phyloP scores from a whole-genome alignment of 352 stramenopile species.

The Peronospora farinosa region DNA sequence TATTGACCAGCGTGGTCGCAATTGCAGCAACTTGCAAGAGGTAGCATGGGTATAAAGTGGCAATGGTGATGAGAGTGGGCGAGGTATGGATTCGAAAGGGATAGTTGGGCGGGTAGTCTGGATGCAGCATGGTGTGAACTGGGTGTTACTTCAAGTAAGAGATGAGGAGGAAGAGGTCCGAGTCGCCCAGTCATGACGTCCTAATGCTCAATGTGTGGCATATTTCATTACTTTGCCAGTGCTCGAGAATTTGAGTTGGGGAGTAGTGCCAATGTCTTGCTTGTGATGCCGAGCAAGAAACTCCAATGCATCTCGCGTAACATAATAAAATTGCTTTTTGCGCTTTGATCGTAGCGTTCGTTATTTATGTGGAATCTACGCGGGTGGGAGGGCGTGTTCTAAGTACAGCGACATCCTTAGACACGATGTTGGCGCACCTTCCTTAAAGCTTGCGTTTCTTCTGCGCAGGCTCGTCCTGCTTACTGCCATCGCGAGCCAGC shows the following conservation, averaged over 20 bases:
- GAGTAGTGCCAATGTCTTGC: background rate
- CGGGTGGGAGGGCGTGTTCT: background rate
- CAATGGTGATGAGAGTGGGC: background rate
- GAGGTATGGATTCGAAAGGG: constrained; percentile 1
- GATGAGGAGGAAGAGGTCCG: background rate
- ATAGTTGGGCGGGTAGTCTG: constrained; percentile 3
- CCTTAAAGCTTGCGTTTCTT: constrained; percentile 64
- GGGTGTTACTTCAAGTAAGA: constrained; percentile 6
- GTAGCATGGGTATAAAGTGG: background rate
- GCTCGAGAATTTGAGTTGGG: background rate
- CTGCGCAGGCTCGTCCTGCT: constrained; percentile 38
- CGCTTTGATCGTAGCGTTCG: constrained; percentile 18
- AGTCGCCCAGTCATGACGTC: background rate
- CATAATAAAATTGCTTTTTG: constrained; percentile 26
- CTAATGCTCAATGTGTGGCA: constrained; percentile 1
- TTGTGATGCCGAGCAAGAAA: background rate
- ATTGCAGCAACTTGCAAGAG: constrained; percentile 1
- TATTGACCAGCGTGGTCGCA: background rate
- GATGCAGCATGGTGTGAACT: constrained; percentile 5
- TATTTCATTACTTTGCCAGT: constrained; percentile 1
- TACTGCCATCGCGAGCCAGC: constrained; percentile 78
- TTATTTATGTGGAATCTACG: constrained; percentile 26
- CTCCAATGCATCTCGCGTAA: constrained; percentile 4
- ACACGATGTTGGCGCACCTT: background rate
- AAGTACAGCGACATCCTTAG: constrained; percentile 2